Conservation (phyloP, 805 yeast species). For the Candida insectorum region DNA sequence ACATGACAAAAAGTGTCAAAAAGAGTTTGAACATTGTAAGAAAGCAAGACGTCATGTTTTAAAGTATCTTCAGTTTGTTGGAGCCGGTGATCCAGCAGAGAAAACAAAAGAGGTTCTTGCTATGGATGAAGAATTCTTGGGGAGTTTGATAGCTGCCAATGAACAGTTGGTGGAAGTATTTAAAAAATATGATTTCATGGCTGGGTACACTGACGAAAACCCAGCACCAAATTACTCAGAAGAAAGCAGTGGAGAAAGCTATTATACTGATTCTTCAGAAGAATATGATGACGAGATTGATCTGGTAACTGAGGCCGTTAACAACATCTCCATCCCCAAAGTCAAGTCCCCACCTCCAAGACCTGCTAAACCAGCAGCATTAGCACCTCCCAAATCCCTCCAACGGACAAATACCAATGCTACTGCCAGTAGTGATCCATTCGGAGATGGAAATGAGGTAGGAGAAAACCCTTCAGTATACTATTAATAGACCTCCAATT, state of each 20-base stretch:
- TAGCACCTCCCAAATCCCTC: constrained; percentile 15
- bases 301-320: constrained; percentile 15
- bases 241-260: constrained; percentile 31
- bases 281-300: constrained; percentile 16
- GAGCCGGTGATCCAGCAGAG: constrained; percentile 38
- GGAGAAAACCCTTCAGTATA: constrained; percentile 13
- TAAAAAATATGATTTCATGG: constrained; percentile 59
- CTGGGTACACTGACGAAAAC: constrained; percentile 38
- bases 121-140: constrained; percentile 75
- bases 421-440: constrained; percentile 35
- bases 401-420: constrained; percentile 21
- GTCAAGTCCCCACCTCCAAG: constrained; percentile 23
- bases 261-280: constrained; percentile 23
- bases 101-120: constrained; percentile 25
- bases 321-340: constrained; percentile 7
- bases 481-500: no score
- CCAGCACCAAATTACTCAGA: constrained; percentile 34
- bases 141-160: constrained; percentile 84
- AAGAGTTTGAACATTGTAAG: constrained; percentile 71
- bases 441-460: constrained; percentile 32
- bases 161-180: constrained; percentile 81
- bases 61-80: constrained; percentile 77
- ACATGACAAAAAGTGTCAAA: constrained; percentile 59
- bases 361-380: constrained; percentile 20
- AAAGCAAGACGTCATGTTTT: constrained; percentile 72